These are phyloP conservation scores for Neotropicomus parvogracilis DNA, from an alignment of 1,284 basidiomycete genomes.

Conservation along the genomic window DNA sequence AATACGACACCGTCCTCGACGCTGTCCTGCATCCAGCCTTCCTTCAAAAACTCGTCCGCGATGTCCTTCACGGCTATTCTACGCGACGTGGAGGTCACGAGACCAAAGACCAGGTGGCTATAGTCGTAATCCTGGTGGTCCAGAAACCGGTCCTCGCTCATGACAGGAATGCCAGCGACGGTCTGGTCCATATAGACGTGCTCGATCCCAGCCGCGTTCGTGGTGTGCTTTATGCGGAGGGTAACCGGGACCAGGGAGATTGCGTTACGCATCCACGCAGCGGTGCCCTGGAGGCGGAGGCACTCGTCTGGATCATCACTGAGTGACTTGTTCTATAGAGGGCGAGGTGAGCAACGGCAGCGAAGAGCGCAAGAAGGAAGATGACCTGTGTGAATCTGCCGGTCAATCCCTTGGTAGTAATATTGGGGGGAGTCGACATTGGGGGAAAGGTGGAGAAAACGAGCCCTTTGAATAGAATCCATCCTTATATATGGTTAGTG, in stretches of 20 bases:
- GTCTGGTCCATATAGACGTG: not conserved
- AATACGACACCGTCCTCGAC: not conserved
- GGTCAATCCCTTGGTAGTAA: not conserved
- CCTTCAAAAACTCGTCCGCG: not conserved
- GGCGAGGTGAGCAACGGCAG: not conserved
- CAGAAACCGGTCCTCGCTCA: not conserved
- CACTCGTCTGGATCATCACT: not conserved
- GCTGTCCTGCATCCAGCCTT: not conserved
- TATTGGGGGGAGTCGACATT: not conserved
- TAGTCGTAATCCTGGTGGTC: not conserved
- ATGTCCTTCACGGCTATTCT: not conserved
- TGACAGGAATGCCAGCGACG: not conserved
- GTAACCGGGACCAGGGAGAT: not conserved
- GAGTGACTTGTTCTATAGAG: not conserved
- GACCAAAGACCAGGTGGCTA: too few species aligned
- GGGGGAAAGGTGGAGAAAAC: too few species aligned
- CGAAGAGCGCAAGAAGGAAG: too few species aligned
- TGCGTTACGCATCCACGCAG: not conserved
- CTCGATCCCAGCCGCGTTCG: not conserved
- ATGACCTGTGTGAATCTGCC: not conserved
- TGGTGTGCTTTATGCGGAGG: not conserved
- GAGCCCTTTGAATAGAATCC: too few species aligned
- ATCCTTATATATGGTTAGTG: too few species aligned
- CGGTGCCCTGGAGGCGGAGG: not conserved
- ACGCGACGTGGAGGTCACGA: not conserved